phyloP scores from a whole-genome alignment of 1,284 basidiomycete genomes.

The Phlebopus sp. region DNA sequence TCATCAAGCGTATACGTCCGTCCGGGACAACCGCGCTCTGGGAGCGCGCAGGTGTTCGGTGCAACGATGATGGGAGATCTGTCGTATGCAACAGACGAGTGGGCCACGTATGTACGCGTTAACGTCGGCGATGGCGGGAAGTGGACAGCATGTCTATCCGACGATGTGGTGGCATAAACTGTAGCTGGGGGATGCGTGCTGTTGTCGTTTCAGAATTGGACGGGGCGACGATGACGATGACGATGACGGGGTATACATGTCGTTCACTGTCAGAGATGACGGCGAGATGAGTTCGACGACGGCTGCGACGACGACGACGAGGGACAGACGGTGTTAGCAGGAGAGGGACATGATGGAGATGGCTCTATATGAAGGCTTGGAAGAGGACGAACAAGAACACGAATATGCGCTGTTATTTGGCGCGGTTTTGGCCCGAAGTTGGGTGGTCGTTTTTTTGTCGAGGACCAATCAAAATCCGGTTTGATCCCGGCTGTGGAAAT shows the following conservation, averaged over 20 bases:
- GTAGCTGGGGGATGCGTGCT: constrained; percentile 10
- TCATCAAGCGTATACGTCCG: constrained; percentile 56
- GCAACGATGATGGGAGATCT: constrained; percentile 68
- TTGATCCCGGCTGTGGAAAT: constrained; percentile 6
- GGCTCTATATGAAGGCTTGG: constrained; percentile 5
- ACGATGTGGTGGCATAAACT: constrained; percentile 17
- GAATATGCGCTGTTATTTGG: constrained; percentile 12
- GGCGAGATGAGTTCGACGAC: not conserved
- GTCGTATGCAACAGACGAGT: constrained; percentile 61
- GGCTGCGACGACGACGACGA: constrained; percentile 5
- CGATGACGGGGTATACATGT: constrained; percentile 19
- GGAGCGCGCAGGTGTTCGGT: constrained; percentile 64
- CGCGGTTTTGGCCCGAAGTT: constrained; percentile 11
- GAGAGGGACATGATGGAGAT: constrained; percentile 7
- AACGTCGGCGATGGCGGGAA: constrained; percentile 58
- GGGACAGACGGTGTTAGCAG: constrained; percentile 13
- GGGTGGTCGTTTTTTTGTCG: constrained; percentile 3
- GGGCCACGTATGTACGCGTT: constrained; percentile 51
- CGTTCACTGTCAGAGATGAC: not conserved
- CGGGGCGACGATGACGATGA: constrained; percentile 27
- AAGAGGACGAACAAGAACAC: constrained; percentile 1
- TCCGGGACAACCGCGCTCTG: constrained; percentile 67
- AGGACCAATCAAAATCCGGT: constrained; percentile 7
- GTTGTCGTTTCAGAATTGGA: constrained; percentile 41
- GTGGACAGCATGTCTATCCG: constrained; percentile 39